Evolutionary conservation across 1,139 yeast species (phyloP), one percentile per base, ranked within the genome.

Genomic region (Hanseniaspora uvarum): DNA sequence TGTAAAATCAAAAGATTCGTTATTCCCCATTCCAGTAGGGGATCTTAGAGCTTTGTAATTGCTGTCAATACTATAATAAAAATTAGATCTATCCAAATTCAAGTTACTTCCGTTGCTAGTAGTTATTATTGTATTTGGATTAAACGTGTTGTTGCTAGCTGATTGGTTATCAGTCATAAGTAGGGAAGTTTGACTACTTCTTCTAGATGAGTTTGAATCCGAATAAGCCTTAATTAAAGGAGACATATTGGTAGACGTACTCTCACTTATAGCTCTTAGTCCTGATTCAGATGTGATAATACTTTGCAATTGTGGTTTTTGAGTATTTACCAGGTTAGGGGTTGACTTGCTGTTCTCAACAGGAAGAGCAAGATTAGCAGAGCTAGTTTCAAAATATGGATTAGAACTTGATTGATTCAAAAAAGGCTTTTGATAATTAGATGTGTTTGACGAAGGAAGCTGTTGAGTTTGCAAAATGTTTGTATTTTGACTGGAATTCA

Each of bases 391-490:
- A 18, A 18, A 16, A 38, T 10, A 10, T 11, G 41, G n/a, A 21
- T 21, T 38, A 12, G 41, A 38, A 21, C 19, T 26, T 19, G 40
- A 19, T 21, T 37, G 40, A 10, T 38, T 38, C 18, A 37, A 11
- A 8, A 10, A 2, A 16, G 40, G 28, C 26, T 38, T 38, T 14
- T 21, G 41, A 4, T 5, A 6, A 16, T 23, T n/a, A 23, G 31
- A 10, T 16, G 39, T 31, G 26, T 28, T 26, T 19, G 43, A 7
- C 11, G 19, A 24, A 12, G 34, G 28, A 16, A 34, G 18, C 16
- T 49, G 53, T n/a, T 49, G 53, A 12, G 53, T 36, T 41, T 49
- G 46, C n/a, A 49, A 19, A 18, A 49, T 49, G 28, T 49, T 49
- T 1, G 33, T 33, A 34, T 33, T 34, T 16, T 41, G 37, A 8